Base-by-base conservation (phyloP, 2,329 filamentous ascomycete species). In the Penicillium paneum region DNA sequence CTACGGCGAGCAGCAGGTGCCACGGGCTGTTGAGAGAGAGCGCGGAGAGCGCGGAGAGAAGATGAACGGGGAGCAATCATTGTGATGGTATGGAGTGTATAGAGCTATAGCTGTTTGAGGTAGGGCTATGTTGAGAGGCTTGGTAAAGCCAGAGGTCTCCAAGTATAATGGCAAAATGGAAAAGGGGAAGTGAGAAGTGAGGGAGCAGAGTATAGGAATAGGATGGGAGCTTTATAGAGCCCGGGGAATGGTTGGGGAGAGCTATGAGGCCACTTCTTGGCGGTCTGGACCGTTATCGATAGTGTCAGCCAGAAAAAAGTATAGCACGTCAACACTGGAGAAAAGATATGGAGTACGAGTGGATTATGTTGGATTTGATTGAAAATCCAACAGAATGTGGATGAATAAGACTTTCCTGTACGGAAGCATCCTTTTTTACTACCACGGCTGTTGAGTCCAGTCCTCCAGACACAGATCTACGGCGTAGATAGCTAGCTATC, bases 41-140 rank as follows among this genome's bases (percentile, higher is more conserved):
- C 64, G 61, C 75, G 75, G 34, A 79, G 67, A 56, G 74, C 75
- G 58, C 76, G 76, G 51, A 79, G 64, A 13, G 76, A 78, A 36
- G 76, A 74, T 39, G 76, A 74, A 56, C 74, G 74, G 56, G 75
- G 68, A 67, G 75, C 76, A 53, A 76, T 69, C 76, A 79, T 79
- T 56, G 52, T 54, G 32, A 42, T 48, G 15, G 41, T 50, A 34
- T 51, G 46, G 21, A 51, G 13, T 41, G 36, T 53, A 40, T 41
- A 41, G 29, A 41, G 13, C 8, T 41, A 38, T 43, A 41, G 36
- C 24, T 41, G 21, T 17, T n/a, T 28, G n/a, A 36, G 31, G 8
- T 46, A 47, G 36, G 49, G 41, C 43, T 19, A 34, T 29, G 17
- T 36, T 54, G 42, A 36, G 44, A 36, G 29, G 21, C 12, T 34